A percentile compares a stretch with the other conserved stretches of the same genome.
Conservation (phyloP, 805 yeast genomes). For the Spathaspora sp. region DNA sequence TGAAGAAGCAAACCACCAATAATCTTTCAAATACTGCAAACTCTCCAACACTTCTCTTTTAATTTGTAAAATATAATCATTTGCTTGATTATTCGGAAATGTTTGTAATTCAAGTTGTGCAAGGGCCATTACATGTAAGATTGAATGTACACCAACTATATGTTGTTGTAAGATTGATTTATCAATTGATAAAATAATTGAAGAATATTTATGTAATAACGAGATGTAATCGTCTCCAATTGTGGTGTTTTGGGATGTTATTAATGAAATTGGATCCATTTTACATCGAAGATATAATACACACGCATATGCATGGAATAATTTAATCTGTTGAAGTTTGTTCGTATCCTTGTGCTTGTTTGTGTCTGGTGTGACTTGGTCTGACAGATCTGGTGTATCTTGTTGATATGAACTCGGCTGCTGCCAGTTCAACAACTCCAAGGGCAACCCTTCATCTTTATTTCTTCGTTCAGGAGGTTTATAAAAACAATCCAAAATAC, state of each 20-base stretch:
- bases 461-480: conserved; percentile 2
- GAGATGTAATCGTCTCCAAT: background rate
- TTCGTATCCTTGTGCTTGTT: too few species aligned
- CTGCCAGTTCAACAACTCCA: background rate
- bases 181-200: background rate
- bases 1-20: conserved; percentile 4
- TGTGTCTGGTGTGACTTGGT: too few species aligned
- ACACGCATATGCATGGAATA: conserved; percentile 4
- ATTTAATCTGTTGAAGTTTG: background rate
- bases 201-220: background rate
- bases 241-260: background rate
- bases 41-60: background rate
- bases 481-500: conserved; percentile 1
- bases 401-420: too few species aligned
- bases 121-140: conserved; percentile 3
- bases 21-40: background rate
- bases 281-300: conserved; percentile 3
- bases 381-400: too few species aligned
- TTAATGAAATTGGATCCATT: conserved; percentile 3
- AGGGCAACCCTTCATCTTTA: background rate
- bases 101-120: conserved; percentile 1
- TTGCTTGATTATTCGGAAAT: too few species aligned
- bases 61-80: background rate
- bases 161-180: background rate
- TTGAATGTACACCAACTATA: conserved; percentile 1